Conservation (phyloP, 2,329 filamentous ascomycete genomes). For the Arthrobotrys conoides region DNA sequence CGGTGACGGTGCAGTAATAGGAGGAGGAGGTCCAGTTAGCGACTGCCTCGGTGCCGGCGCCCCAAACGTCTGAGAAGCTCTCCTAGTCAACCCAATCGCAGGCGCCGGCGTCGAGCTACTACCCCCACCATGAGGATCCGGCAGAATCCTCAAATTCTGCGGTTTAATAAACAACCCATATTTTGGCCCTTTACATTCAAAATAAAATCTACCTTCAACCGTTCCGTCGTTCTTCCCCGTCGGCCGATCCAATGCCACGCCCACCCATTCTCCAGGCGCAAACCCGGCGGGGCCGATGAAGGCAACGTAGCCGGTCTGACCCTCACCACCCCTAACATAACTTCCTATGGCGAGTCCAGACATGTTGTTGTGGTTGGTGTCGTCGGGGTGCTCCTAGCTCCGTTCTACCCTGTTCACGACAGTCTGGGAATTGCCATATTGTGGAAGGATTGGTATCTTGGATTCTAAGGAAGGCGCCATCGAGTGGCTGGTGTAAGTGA, state of each 20-base stretch:
- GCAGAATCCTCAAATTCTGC: slow-evolving; percentile 71
- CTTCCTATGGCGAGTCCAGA: slow-evolving; percentile 73
- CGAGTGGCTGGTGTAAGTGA: slow-evolving; percentile 26
- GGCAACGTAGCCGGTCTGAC: slow-evolving; percentile 81
- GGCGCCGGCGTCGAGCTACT: slow-evolving; percentile 63
- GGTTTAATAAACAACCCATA: slow-evolving; percentile 88
- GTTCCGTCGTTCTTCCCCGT: slow-evolving; percentile 94
- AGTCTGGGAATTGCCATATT: slow-evolving; percentile 34
- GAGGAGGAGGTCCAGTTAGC: slow-evolving; percentile 17
- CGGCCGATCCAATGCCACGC: slow-evolving; percentile 85
- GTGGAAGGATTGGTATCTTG: slow-evolving; percentile 32
- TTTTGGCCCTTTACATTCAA: slow-evolving; percentile 81
- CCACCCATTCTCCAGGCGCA: slow-evolving; percentile 86
- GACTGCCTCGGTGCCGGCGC: slow-evolving; percentile 63
- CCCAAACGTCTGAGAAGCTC: slow-evolving; percentile 64
- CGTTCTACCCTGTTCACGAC: slow-evolving; percentile 36
- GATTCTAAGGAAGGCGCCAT: slow-evolving; percentile 50
- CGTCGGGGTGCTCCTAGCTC: slow-evolving; percentile 50
- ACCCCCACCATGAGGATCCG: slow-evolving; percentile 40
- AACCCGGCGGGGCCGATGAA: slow-evolving; percentile 86
- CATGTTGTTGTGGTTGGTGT: slow-evolving; percentile 37
- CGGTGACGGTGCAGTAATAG: slow-evolving; percentile 54
- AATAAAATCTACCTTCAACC: slow-evolving; percentile 89
- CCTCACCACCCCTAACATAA: slow-evolving; percentile 83
- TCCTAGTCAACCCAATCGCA: slow-evolving; percentile 64